Base-by-base conservation (phyloP, 768 basidiomycete species). In the Arthromyces matolae region DNA sequence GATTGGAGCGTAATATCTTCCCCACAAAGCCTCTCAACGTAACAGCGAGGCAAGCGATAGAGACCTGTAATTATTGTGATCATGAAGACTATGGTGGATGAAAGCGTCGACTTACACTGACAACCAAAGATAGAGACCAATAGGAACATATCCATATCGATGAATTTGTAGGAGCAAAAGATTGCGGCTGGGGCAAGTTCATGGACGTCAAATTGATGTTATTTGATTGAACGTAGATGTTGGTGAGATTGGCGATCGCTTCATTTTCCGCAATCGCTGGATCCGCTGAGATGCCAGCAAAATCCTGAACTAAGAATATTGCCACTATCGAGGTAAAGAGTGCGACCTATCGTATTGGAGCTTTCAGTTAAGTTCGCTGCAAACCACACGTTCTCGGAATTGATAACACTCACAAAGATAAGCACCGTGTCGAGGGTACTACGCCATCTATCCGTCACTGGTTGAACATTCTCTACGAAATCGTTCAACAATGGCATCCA, bases 281-380 rank as follows among this genome's bases (percentile, higher is more conserved):
- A 33, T 55, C 49, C 25, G 40, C 45, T 8, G 40, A n/a, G 3
- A 59, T 42, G 5, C 41, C 28, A n/a, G 33, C 32, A 25, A 55
- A 31, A 1, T 55, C 50, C n/a, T 59, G 50, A 1, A 56, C 57
- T 5, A 56, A 45, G 45, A 59, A 59, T 0, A 55, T 39, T 4
- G 57, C 51, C 3, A 59, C 55, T 16, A 59, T 51, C 3, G 57
- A 45, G 18, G 57, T 52, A 41, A 59, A 59, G 5, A 59, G 41
- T n/a, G 50, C 55, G 39, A 59, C 43, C 57, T 56, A n/a, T n/a
- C n/a, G n/a, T n/a, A n/a, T n/a, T n/a, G n/a, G n/a, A n/a, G n/a
- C n/a, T n/a, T n/a, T n/a, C n/a, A n/a, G n/a, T n/a, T n/a, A n/a
- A n/a, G n/a, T n/a, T n/a, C n/a, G n/a, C n/a, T n/a, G n/a, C n/a